Percentiles rank a stretch among this genome's conserved stretches.
Conservation (phyloP, 2,329 filamentous ascomycete genomes). For the Aschersonia sp. region DNA sequence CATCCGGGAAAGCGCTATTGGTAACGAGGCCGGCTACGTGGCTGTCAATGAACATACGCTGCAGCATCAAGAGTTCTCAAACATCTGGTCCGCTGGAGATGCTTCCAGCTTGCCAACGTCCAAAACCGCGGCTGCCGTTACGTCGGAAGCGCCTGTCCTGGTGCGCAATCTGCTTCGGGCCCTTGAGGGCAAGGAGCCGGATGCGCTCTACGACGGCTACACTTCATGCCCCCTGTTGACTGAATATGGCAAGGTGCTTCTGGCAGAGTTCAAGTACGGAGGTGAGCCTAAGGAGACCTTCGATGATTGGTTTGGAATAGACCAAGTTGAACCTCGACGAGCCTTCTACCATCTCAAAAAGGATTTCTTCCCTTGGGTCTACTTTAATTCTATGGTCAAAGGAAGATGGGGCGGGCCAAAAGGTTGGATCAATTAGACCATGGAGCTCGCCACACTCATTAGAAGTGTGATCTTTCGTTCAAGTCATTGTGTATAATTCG, state of each 20-base stretch:
- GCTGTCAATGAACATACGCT: conserved; percentile 39
- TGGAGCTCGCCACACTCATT: neutral
- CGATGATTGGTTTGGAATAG: conserved; percentile 34
- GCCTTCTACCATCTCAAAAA: conserved; percentile 50
- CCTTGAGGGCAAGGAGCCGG: conserved; percentile 28
- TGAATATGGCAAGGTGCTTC: conserved; percentile 46
- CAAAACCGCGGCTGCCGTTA: conserved; percentile 40
- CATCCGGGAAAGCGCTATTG: conserved; percentile 36
- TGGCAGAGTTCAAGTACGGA: conserved; percentile 53
- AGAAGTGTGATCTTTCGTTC: neutral
- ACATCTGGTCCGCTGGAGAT: conserved; percentile 45
- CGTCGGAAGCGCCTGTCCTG: conserved; percentile 33
- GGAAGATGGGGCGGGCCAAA: conserved; percentile 47
- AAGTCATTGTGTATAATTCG: neutral
- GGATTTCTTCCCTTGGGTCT: conserved; percentile 55
- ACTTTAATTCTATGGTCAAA: conserved; percentile 44
- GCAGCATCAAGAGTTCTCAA: conserved; percentile 36
- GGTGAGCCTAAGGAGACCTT: conserved; percentile 51
- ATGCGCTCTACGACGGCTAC: conserved; percentile 36
- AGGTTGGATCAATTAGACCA: conserved; percentile 23
- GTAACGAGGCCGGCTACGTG: conserved; percentile 41
- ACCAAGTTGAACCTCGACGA: conserved; percentile 39
- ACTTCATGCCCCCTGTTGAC: conserved; percentile 39
- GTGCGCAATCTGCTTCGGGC: conserved; percentile 30
- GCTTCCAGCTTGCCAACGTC: conserved; percentile 44